Evolutionary conservation across 1,284 basidiomycete genomes (phyloP).

Genomic region (Rhodotorula sp.): DNA sequence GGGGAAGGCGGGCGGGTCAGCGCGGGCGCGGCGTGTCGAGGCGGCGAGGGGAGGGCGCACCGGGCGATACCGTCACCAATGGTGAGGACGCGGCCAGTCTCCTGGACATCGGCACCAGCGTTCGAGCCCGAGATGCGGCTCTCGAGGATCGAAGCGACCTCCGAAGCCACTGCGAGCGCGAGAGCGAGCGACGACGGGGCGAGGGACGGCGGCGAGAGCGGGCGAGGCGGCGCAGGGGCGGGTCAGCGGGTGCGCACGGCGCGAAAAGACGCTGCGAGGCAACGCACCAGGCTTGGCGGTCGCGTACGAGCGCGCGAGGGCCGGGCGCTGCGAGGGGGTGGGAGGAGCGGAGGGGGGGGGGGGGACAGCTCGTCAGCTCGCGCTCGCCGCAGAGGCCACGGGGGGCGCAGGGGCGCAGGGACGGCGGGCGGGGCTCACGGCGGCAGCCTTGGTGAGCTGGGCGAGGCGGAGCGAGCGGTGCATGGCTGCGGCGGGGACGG

Average conservation of each 20-base stretch:
- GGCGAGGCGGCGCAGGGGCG: constrained; percentile 43
- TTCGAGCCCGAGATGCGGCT: constrained; percentile 92
- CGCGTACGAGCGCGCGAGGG: constrained; percentile 67
- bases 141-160: constrained; percentile 99
- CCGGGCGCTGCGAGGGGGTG: constrained; percentile 27
- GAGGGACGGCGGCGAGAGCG: constrained; percentile 52
- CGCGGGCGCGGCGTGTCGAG: not conserved
- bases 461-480: constrained; percentile 37
- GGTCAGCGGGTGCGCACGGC: constrained; percentile 2
- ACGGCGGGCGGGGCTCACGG: constrained; percentile 9
- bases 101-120: constrained; percentile 91
- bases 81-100: constrained; percentile 97
- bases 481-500: constrained; percentile 22
- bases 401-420: not conserved
- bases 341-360: constrained; percentile 14
- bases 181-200: constrained; percentile 51
- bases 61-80: constrained; percentile 99
- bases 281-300: constrained; percentile 93
- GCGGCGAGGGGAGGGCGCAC: constrained; percentile 16
- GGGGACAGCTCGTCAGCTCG: constrained; percentile 5
- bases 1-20: not conserved
- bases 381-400: constrained; percentile 2
- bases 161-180: constrained; percentile 78
- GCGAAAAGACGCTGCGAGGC: constrained; percentile 1
- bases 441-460: constrained; percentile 33